Base-by-base conservation (phyloP, 2,329 filamentous ascomycete species). In the Penicillium psychrosexuale region DNA sequence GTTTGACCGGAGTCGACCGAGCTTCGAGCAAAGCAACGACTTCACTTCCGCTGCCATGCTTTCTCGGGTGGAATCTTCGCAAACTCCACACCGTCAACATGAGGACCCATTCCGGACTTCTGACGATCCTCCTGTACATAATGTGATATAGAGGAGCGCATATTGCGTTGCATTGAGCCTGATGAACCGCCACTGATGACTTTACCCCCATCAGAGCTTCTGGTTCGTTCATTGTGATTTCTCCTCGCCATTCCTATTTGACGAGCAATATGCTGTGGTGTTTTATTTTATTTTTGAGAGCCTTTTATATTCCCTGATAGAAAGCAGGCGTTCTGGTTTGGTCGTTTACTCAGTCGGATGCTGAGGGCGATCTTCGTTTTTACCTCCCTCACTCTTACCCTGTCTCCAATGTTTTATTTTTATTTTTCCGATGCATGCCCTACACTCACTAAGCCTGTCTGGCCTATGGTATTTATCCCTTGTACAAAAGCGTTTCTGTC, bases 21-120 rank as follows among this genome's bases (percentile, higher is more conserved):
- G 89, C 72, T 96, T 91, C 70, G 93, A 97, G 74, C 85, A 85
- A 36, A 94, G 87, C 72, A 89, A 86, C 66, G 94, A 97, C 66
- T 96, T 97, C 68, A 96, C 93, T 0, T 92, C 89, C 28, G 92
- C 92, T 13, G 91, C 91, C 36, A 86, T 93, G 69, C 77, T 99
- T 62, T 87, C 87, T 45, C 83, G 91, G 59, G 84, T 96, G 61
- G 94, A 97, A 77, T 92, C 89, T 24, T 86, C 81, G 19, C 67
- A 73, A 40, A 67, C 62, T 40, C 74, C 48, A 44, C 64, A 65
- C 42, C 68, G 61, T 58, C 67, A 63, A 47, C 61, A 66, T 56
- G 69, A 65, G 54, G 60, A 70, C 57, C 70, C 71, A 54, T 69
- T 74, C 39, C 69, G 65, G 55, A 61, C 61, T 43, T 67, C 65